phyloP scores from a whole-genome alignment of 1,284 basidiomycete genomes.

The Gomphus bonarii region DNA sequence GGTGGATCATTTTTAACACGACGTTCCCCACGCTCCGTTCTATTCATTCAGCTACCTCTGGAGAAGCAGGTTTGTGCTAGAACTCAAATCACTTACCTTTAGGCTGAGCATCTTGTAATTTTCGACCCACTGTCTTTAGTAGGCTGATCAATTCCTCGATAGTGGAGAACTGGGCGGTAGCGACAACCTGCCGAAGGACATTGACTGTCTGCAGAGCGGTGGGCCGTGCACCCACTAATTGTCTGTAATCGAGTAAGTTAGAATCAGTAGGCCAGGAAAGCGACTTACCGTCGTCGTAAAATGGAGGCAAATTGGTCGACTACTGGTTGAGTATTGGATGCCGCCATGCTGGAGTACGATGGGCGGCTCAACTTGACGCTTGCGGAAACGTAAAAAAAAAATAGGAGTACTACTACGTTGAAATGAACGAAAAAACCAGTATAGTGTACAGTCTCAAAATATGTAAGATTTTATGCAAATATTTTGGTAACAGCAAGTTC shows the following conservation, averaged over 20 bases:
- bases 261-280: not conserved
- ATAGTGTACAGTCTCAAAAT: not conserved
- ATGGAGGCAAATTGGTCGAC: constrained; percentile 17
- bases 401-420: no score
- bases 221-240: constrained; percentile 79
- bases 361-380: not conserved
- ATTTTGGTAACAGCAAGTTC: constrained; percentile 81
- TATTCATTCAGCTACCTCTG: constrained; percentile 22
- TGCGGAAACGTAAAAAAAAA: no score
- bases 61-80: constrained; percentile 7
- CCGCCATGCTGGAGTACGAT: not conserved
- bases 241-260: constrained; percentile 36
- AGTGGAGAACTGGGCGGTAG: constrained; percentile 76
- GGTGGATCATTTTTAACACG: constrained; percentile 82
- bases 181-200: constrained; percentile 81
- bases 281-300: constrained; percentile 17
- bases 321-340: not conserved
- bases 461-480: constrained; percentile 59
- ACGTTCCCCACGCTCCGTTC: constrained; percentile 95
- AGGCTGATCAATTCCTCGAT: constrained; percentile 80
- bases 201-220: constrained; percentile 86
- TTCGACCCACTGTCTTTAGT: constrained; percentile 72
- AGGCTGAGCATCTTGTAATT: constrained; percentile 81
- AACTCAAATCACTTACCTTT: constrained; percentile 52
- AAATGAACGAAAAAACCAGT: no score